Conservation (phyloP, 164 flowering plant genomes). For the Warburgia ugandensis region DNA sequence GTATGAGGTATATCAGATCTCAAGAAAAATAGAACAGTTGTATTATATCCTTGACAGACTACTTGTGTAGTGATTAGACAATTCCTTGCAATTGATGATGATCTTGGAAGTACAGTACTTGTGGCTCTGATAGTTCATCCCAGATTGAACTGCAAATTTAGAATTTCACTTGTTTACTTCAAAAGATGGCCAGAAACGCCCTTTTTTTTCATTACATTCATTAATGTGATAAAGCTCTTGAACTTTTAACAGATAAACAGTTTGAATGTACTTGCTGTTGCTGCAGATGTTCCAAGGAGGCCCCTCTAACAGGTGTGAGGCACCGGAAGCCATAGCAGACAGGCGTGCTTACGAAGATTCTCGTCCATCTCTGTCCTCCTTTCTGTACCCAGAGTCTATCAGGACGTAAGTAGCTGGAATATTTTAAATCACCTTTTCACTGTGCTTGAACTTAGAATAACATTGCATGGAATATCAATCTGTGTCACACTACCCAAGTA, state of each 20-base stretch:
- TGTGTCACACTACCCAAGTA: no score
- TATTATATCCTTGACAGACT: background rate
- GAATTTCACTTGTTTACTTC: no score
- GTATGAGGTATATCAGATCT: slow-evolving; percentile 27
- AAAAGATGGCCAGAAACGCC: no score
- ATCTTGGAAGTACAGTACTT: no score
- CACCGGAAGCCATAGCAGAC: slow-evolving; percentile 45
- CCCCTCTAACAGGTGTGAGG: slow-evolving; percentile 39
- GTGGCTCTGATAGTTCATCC: no score
- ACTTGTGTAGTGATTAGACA: background rate
- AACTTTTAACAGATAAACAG: background rate
- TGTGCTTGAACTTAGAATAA: background rate
- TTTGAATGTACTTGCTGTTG: background rate
- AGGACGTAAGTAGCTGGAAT: slow-evolving; percentile 28
- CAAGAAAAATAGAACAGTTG: background rate
- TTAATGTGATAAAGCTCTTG: background rate
- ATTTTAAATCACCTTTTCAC: background rate
- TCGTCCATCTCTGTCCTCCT: slow-evolving; percentile 44
- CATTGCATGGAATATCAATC: no score
- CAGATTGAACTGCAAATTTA: no score
- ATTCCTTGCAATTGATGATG: background rate
- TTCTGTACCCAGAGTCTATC: slow-evolving; percentile 37
- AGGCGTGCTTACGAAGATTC: slow-evolving; percentile 57
- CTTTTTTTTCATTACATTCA: no score
- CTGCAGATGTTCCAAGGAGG: slow-evolving; percentile 53